Base-by-base conservation (phyloP, 768 basidiomycete genomes). In the Xerocomellus amylosporus region DNA sequence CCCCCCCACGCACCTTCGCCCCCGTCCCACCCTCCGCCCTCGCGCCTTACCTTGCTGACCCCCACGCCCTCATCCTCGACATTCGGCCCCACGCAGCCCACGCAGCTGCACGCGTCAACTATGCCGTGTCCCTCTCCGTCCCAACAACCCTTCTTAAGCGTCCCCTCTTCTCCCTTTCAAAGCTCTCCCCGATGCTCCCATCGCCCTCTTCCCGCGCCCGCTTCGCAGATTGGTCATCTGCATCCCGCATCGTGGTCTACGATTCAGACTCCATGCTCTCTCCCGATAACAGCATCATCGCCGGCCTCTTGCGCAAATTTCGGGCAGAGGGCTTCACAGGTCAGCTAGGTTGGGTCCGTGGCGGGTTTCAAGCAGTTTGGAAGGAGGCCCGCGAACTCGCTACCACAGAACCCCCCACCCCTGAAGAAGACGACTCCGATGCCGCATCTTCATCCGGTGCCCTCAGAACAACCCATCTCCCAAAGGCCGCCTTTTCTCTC, bases 71-170 rank as follows among this genome's bases (percentile, higher is more conserved):
- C 65, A 71, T 97, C 63, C 78, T 98, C 73, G 95, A 98, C 74
- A 86, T 98, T 50, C 84, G 95, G 0, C 86, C 93, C 12, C 89
- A 90, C 71, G 86, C 87, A 17, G 82, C 87, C 8, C 87, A 83
- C 68, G 72, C 82, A 7, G 64, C 79, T 9, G 84, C 85, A 22
- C 86, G 93, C 46, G 61, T 97, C 30, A 79, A 79, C 38, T 63
- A 72, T 45, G 86, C 93, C 8, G 75, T 97, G 49, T 92, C 92
- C 45, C 82, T 98, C 58, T 90, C 90, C 44, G 90, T 97, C 6
- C 95, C 96, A 1, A 93, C 95, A 3, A 98, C 94, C 0, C 86
- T 98, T 20, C 86, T 98, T 67, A 93, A 93, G 58, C 86, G 95
- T 0, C 93, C 93, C 2, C 78, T 86, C 4, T 96, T 93, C 74